Evolutionary conservation across 148 eudicot species (phyloP).

Genomic region (Suaeda aralocaspica): DNA sequence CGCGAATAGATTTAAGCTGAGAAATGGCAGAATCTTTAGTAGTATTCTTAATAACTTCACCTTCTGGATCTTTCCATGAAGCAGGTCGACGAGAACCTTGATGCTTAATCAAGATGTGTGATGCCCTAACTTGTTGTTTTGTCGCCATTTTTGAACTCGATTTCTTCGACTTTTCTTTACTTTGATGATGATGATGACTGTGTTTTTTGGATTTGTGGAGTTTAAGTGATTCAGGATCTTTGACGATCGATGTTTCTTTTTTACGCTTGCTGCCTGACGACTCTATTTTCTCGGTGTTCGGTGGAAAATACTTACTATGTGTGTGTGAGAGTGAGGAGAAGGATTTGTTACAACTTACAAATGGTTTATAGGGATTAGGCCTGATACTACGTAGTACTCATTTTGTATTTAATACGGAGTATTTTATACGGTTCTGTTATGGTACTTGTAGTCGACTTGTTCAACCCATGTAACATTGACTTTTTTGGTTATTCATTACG

Average conservation of each 20-base stretch:
- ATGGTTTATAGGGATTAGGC: no score
- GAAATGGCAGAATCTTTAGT: slow-evolving; percentile 63
- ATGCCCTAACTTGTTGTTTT: slow-evolving; percentile 67
- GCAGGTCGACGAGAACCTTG: slow-evolving; percentile 78
- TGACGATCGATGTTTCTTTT: slow-evolving; percentile 37
- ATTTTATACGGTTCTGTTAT: no score
- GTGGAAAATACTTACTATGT: no score
- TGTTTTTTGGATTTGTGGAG: slow-evolving; percentile 14
- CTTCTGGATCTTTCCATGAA: slow-evolving; percentile 97
- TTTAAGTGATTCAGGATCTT: slow-evolving; percentile 35
- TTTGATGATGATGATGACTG: slow-evolving; percentile 3
- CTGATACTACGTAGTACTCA: no score
- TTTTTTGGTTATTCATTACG: no score
- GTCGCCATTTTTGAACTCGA: slow-evolving; percentile 46
- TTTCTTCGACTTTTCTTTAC: slow-evolving; percentile 22
- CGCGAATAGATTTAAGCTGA: slow-evolving; percentile 62
- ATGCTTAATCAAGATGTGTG: slow-evolving; percentile 88
- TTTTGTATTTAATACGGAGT: no score
- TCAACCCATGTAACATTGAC: no score
- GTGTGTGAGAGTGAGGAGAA: no score
- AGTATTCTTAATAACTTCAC: slow-evolving; percentile 53
- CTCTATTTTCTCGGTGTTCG: slow-evolving; percentile 47
- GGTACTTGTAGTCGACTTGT: no score
- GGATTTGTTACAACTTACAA: no score
- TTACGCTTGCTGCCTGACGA: slow-evolving; percentile 58